A percentile compares a stretch with the other conserved stretches of the same genome.
These are phyloP conservation scores for Viridothelium virens DNA, from an alignment of 495 filamentous ascomycete species.

Conservation along the genomic window DNA sequence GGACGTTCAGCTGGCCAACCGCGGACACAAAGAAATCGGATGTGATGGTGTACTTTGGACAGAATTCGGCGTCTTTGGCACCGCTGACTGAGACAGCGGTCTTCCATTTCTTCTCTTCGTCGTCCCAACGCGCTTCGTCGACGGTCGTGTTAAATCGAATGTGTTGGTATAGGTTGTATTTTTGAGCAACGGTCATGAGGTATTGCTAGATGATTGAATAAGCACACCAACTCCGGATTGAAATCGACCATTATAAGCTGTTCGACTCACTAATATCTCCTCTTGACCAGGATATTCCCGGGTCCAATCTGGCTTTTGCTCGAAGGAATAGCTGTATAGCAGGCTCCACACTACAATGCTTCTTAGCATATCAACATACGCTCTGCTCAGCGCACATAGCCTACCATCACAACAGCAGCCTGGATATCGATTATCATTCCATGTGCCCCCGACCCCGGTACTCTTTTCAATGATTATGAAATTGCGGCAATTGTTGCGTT, in stretches of 20 bases:
- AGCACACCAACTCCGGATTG: not conserved
- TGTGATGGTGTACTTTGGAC: slow-evolving; percentile 38
- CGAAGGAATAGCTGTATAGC: slow-evolving; percentile 60
- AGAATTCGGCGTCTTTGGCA: slow-evolving; percentile 43
- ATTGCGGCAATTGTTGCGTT: slow-evolving; percentile 44
- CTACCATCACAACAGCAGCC: slow-evolving; percentile 35
- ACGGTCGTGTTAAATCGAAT: slow-evolving; percentile 50
- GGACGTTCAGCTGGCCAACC: slow-evolving; percentile 56
- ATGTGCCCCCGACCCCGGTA: slow-evolving; percentile 49
- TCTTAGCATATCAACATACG: slow-evolving; percentile 21
- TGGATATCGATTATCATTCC: slow-evolving; percentile 49
- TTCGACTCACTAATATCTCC: slow-evolving; percentile 45
- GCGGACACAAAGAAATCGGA: slow-evolving; percentile 57
- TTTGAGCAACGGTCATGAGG: slow-evolving; percentile 50
- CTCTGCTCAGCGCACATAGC: not conserved
- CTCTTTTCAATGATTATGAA: slow-evolving; percentile 51
- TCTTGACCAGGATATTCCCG: slow-evolving; percentile 56
- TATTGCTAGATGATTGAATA: slow-evolving; percentile 34
- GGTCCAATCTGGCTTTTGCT: slow-evolving; percentile 57
- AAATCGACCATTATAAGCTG: not conserved
- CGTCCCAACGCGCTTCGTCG: slow-evolving; percentile 51
- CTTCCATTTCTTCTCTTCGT: slow-evolving; percentile 48
- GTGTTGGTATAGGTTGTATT: slow-evolving; percentile 50
- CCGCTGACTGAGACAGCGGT: slow-evolving; percentile 38
- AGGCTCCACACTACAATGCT: slow-evolving; percentile 35